Evolutionary conservation across 352 stramenopile species (phyloP).

Genomic region (Phytophthora agathidicida): DNA sequence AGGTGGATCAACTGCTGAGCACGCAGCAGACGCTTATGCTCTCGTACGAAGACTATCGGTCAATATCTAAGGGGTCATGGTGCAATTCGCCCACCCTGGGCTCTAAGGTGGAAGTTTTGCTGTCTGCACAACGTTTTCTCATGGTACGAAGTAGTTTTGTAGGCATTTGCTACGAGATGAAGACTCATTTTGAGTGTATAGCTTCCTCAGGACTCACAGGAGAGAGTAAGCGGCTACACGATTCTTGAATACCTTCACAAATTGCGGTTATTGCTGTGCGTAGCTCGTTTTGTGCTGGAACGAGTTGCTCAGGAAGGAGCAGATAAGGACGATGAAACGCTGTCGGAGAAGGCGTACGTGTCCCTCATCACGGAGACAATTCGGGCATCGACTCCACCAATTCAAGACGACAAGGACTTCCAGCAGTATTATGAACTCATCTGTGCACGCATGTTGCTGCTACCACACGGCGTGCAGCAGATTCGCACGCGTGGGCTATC

Average conservation of each 20-base stretch:
- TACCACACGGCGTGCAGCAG: conserved; percentile 50
- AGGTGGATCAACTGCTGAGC: conserved; percentile 45
- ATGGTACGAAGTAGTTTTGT: conserved; percentile 53
- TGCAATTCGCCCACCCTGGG: background rate
- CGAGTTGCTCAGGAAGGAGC: conserved; percentile 3
- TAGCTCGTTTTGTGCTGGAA: conserved; percentile 25
- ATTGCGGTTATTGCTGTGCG: conserved; percentile 43
- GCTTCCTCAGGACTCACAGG: conserved; percentile 43
- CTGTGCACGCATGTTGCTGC: conserved; percentile 53
- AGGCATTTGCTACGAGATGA: too few relatives aligned
- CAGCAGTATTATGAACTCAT: conserved; percentile 67
- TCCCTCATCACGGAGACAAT: conserved; percentile 38
- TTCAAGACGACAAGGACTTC: conserved; percentile 52
- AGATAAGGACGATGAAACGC: conserved; percentile 13
- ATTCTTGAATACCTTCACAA: conserved; percentile 57
- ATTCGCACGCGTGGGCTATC: conserved; percentile 26
- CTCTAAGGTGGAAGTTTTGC: conserved; percentile 34
- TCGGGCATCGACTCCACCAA: conserved; percentile 11
- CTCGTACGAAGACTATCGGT: conserved; percentile 51
- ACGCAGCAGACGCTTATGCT: conserved; percentile 40
- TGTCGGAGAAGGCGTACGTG: conserved; percentile 41
- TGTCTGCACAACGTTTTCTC: conserved; percentile 44
- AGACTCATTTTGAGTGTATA: too few relatives aligned
- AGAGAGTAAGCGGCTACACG: conserved; percentile 44
- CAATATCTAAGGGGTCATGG: conserved; percentile 22